Percentiles rank a stretch among this genome's conserved stretches.
Evolutionary conservation across 441 rosid species (phyloP).

Genomic region (Raphanus hybrid): DNA sequence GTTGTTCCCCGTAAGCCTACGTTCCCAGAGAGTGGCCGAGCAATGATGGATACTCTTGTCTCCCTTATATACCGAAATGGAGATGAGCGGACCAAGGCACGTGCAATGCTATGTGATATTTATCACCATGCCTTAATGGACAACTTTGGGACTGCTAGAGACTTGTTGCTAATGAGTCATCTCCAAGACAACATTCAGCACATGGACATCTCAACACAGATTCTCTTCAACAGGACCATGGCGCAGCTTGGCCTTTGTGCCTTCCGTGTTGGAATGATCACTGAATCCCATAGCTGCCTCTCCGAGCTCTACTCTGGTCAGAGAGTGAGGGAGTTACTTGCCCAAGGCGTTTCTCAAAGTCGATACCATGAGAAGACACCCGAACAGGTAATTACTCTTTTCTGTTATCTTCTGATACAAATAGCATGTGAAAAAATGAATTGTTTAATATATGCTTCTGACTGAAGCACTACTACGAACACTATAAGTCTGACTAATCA

Average conservation of each 20-base stretch:
- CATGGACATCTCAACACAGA: conserved; percentile 80
- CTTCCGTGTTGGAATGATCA: conserved; percentile 63
- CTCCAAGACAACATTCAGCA: conserved; percentile 75
- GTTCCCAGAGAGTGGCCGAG: conserved; percentile 72
- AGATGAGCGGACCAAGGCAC: conserved; percentile 87
- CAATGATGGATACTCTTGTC: conserved; percentile 72
- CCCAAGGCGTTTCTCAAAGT: conserved; percentile 81
- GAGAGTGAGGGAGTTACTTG: conserved; percentile 81
- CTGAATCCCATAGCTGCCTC: conserved; percentile 76
- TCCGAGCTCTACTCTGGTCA: conserved; percentile 79
- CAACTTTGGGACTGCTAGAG: conserved; percentile 69
- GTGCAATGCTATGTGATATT: conserved; percentile 86
- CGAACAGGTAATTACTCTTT: conserved; percentile 57
- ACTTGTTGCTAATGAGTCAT: conserved; percentile 79
- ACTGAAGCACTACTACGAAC: background rate
- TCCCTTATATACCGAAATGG: conserved; percentile 79
- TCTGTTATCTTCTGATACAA: background rate
- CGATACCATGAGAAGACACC: conserved; percentile 88
- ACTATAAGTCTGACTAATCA: background rate
- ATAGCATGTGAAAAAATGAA: background rate
- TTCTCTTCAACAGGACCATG: conserved; percentile 84
- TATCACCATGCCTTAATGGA: conserved; percentile 74
- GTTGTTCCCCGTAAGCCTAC: conserved; percentile 73
- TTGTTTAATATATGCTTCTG: background rate
- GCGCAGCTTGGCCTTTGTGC: conserved; percentile 92